Percentiles rank a stretch among this genome's conserved stretches.
phyloP scores from a whole-genome alignment of 352 stramenopile species.

The Pythium sukuiense region DNA sequence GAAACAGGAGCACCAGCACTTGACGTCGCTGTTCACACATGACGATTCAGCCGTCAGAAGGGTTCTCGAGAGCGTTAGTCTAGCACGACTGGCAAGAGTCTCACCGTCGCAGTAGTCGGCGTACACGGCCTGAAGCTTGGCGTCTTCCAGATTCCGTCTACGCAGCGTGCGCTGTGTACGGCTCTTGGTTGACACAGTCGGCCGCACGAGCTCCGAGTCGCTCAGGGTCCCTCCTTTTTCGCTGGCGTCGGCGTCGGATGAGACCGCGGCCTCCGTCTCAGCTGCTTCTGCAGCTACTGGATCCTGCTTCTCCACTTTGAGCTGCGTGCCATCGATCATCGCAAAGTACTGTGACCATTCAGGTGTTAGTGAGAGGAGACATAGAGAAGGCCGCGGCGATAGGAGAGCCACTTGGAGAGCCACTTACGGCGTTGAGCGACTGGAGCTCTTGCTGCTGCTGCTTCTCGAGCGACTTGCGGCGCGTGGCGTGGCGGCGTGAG shows the following conservation, averaged over 20 bases:
- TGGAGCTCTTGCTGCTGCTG: constrained; percentile 23
- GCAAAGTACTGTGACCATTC: constrained; percentile 25
- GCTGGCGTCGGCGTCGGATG: constrained; percentile 1
- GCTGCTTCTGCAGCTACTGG: neutral
- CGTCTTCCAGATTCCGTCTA: constrained; percentile 16
- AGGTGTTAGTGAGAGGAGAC: too few relatives aligned
- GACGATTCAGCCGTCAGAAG: neutral
- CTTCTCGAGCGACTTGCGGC: constrained; percentile 18
- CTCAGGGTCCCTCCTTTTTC: constrained; percentile 1
- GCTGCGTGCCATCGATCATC: constrained; percentile 34
- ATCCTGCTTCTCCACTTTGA: constrained; percentile 23
- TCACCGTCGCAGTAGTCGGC: constrained; percentile 26
- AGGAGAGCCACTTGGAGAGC: neutral
- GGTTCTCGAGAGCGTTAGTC: too few relatives aligned
- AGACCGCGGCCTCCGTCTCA: neutral
- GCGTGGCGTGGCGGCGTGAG: constrained; percentile 11
- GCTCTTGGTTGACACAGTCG: constrained; percentile 11
- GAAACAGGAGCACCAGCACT: constrained; percentile 10
- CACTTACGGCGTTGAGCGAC: constrained; percentile 26
- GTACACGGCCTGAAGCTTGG: constrained; percentile 21
- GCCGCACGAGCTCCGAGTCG: constrained; percentile 27
- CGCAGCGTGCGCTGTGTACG: constrained; percentile 18
- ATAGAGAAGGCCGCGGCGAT: too few relatives aligned
- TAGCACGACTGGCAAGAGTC: neutral
- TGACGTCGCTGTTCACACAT: constrained; percentile 4